phyloP scores from a whole-genome alignment of 306 rosid species.

The Castanea sativa region DNA sequence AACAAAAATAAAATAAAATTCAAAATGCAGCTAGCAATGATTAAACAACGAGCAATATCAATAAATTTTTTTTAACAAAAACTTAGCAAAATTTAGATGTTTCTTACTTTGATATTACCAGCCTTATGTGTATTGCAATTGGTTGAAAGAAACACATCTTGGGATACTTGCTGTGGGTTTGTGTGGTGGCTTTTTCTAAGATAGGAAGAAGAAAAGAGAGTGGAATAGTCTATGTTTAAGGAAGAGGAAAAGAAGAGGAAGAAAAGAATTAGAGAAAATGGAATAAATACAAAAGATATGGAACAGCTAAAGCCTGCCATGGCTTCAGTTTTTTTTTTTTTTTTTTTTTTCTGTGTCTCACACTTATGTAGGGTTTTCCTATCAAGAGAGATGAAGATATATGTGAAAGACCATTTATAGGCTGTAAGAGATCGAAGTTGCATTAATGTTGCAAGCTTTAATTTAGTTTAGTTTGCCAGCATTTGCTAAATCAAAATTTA shows the following conservation, averaged over 20 bases:
- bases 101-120: constrained; percentile 9
- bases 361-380: not conserved
- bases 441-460: not conserved
- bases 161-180: not conserved
- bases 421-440: not conserved
- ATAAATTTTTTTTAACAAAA: too few species aligned
- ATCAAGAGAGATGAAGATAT: not conserved
- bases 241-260: not conserved
- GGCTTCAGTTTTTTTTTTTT: not conserved
- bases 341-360: not conserved
- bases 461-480: not conserved
- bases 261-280: constrained; percentile 10
- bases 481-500: not conserved
- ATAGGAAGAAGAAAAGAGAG: not conserved
- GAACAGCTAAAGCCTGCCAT: constrained; percentile 19
- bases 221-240: not conserved
- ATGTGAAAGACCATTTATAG: not conserved
- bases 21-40: not conserved
- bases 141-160: constrained; percentile 2
- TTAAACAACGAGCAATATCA: not conserved
- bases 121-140: not conserved
- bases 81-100: too few species aligned
- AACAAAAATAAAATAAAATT: not conserved
- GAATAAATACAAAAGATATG: not conserved
- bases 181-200: constrained; percentile 13